Evolutionary conservation across 331 rosid species (phyloP).

Genomic region (Acacia pycnantha): DNA sequence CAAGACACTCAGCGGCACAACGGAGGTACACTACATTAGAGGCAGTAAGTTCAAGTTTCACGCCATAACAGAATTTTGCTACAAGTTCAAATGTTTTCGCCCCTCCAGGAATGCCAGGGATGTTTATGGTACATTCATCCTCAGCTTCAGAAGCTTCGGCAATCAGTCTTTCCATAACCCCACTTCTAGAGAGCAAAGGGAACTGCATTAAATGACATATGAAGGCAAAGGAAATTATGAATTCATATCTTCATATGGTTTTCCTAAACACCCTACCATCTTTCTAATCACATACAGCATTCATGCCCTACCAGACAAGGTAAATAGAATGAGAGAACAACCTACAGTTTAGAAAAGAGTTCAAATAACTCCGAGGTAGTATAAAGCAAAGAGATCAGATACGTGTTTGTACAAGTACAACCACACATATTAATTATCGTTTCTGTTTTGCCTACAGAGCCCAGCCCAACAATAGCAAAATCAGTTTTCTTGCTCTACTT

Average conservation of each 20-base stretch:
- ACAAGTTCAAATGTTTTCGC: constrained; percentile 90
- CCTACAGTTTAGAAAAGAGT: neutral
- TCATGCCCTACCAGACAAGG: neutral
- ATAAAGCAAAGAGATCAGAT: neutral
- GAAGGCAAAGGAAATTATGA: constrained; percentile 24
- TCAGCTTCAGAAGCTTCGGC: constrained; percentile 79
- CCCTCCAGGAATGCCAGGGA: constrained; percentile 85
- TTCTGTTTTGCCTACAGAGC: neutral
- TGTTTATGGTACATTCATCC: constrained; percentile 59
- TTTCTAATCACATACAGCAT: neutral
- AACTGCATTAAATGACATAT: constrained; percentile 61
- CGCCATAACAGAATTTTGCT: constrained; percentile 96
- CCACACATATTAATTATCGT: neutral
- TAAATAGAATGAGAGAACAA: neutral
- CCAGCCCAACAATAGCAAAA: neutral
- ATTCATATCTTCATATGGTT: neutral
- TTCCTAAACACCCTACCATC: neutral
- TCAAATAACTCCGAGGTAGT: neutral
- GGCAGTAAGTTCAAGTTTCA: constrained; percentile 94
- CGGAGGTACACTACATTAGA: constrained; percentile 85
- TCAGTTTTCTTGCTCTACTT: neutral
- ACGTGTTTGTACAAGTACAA: neutral
- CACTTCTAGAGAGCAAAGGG: constrained; percentile 98
- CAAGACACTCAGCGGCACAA: constrained; percentile 88
- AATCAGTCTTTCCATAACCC: constrained; percentile 79